phyloP scores from a whole-genome alignment of 768 basidiomycete species.

The Cystobasidium ongulense region DNA sequence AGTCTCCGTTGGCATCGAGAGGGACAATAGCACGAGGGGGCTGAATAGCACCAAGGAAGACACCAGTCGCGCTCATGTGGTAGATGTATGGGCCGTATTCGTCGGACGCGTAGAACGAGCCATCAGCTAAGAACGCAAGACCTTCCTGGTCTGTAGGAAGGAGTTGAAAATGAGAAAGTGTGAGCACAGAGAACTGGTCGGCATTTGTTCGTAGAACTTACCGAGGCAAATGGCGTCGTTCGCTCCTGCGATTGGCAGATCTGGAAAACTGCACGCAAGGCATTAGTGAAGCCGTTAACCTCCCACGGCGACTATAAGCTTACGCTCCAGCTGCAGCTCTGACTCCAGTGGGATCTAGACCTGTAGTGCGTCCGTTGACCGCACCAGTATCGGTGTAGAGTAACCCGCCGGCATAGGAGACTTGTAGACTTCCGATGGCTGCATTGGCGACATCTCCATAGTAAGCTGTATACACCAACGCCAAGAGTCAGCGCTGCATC shows the following conservation, averaged over 20 bases:
- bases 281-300: constrained; percentile 37
- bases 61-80: constrained; percentile 50
- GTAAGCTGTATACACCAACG: background rate
- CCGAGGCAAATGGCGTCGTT: constrained; percentile 51
- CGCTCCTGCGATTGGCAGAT: constrained; percentile 47
- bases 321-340: constrained; percentile 47
- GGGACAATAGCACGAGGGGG: constrained; percentile 58
- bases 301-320: constrained; percentile 33
- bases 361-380: constrained; percentile 50
- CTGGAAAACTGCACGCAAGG: constrained; percentile 51
- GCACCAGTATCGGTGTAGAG: constrained; percentile 52
- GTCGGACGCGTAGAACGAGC: constrained; percentile 60
- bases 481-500: background rate
- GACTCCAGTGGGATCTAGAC: constrained; percentile 54
- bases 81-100: constrained; percentile 61
- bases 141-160: constrained; percentile 54
- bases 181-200: background rate
- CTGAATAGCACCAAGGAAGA: constrained; percentile 55
- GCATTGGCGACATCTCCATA: constrained; percentile 35
- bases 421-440: constrained; percentile 50
- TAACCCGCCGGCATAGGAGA: constrained; percentile 53
- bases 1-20: constrained; percentile 44
- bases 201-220: background rate
- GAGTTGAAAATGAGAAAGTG: background rate
- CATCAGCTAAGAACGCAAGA: constrained; percentile 55